These are phyloP conservation scores for Wickerhamomyces silvicola DNA, from an alignment of 805 yeast genomes.

Conservation along the genomic window DNA sequence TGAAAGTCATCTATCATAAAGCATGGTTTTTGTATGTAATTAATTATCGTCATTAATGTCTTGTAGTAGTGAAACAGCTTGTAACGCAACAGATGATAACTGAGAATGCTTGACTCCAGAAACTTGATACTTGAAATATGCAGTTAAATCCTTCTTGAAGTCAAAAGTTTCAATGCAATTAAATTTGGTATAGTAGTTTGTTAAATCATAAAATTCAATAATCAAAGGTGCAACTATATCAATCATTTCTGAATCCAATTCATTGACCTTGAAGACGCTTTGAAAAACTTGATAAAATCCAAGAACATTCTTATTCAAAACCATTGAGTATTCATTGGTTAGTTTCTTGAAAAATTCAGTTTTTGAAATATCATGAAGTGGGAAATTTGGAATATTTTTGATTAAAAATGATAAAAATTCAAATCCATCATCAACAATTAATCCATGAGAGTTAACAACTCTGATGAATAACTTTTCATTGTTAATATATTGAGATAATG, in stretches of 20 bases:
- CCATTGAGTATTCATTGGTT: slow-evolving; percentile 13
- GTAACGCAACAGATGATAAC: no score
- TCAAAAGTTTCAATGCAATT: slow-evolving; percentile 21
- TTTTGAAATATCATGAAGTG: slow-evolving; percentile 16
- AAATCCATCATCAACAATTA: slow-evolving; percentile 16
- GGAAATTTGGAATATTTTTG: slow-evolving; percentile 15
- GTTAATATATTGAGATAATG: slow-evolving; percentile 26
- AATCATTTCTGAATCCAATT: slow-evolving; percentile 20
- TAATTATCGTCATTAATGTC: no score
- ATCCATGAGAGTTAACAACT: slow-evolving; percentile 30
- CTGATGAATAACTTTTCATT: slow-evolving; percentile 26
- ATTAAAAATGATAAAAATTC: slow-evolving; percentile 24
- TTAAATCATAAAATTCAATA: slow-evolving; percentile 30
- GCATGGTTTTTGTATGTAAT: no score
- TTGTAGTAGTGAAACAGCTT: no score
- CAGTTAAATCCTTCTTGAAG: slow-evolving; percentile 25
- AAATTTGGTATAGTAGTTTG: slow-evolving; percentile 22
- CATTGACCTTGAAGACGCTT: slow-evolving; percentile 23
- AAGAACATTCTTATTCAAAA: slow-evolving; percentile 15
- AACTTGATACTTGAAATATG: slow-evolving; percentile 24
- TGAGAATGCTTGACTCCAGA: no score
- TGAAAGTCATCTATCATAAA: no score
- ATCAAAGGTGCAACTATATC: slow-evolving; percentile 29
- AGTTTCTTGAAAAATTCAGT: slow-evolving; percentile 26
- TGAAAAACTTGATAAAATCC: slow-evolving; percentile 28